phyloP scores from a whole-genome alignment of 148 eudicot genomes.

The Oxyria digyna region DNA sequence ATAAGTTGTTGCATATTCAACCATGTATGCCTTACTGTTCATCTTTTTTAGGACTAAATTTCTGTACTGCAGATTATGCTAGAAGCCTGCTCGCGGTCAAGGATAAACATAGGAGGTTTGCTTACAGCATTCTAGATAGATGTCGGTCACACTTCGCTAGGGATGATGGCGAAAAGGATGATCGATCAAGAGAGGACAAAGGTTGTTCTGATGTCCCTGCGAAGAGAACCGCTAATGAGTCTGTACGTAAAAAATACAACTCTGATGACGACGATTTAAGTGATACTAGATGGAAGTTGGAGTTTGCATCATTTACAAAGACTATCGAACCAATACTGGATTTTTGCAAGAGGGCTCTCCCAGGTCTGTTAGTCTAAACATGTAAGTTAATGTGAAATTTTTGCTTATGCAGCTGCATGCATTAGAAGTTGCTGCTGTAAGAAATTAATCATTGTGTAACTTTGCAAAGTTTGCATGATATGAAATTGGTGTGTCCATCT shows the following conservation, averaged over 20 bases:
- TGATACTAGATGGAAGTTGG: slow-evolving; percentile 48
- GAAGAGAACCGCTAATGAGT: slow-evolving; percentile 15
- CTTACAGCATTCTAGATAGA: slow-evolving; percentile 28
- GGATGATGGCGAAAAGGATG: slow-evolving; percentile 14
- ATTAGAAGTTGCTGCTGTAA: background rate
- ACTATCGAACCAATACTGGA: slow-evolving; percentile 88
- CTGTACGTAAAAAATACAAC: slow-evolving; percentile 24
- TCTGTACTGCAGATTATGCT: slow-evolving; percentile 32
- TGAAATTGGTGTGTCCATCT: background rate
- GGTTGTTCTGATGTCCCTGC: slow-evolving; percentile 20
- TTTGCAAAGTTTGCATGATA: background rate
- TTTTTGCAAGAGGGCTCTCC: slow-evolving; percentile 57
- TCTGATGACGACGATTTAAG: slow-evolving; percentile 49
- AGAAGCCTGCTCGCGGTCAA: slow-evolving; percentile 21
- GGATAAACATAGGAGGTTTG: slow-evolving; percentile 29
- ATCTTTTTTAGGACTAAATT: too few relatives aligned
- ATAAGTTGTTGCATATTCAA: background rate
- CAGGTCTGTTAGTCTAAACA: slow-evolving; percentile 40
- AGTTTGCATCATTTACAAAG: slow-evolving; percentile 72
- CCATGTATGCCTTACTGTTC: background rate
- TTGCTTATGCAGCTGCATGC: background rate
- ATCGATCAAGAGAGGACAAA: slow-evolving; percentile 17
- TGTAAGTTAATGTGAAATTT: background rate
- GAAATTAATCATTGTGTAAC: background rate
- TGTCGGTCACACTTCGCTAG: slow-evolving; percentile 39